A percentile compares a stretch with the other conserved stretches of the same genome.
Evolutionary conservation across 2,329 filamentous ascomycete species (phyloP).

Genomic region (Penicillium sp.): DNA sequence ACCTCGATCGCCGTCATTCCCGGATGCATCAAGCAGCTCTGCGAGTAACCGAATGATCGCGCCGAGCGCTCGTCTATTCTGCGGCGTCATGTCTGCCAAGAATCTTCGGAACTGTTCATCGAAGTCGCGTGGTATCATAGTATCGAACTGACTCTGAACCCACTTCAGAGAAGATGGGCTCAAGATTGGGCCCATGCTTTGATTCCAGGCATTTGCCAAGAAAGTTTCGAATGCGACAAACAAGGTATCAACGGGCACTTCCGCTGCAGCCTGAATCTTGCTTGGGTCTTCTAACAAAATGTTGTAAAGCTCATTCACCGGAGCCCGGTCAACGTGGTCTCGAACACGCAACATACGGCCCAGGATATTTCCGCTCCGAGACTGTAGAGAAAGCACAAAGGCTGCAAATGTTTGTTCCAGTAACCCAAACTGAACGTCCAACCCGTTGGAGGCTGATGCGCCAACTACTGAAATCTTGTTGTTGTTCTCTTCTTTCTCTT

Average conservation of each 20-base stretch:
- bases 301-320: conserved; percentile 89
- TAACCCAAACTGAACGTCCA: conserved; percentile 67
- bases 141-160: conserved; percentile 61
- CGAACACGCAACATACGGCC: conserved; percentile 74
- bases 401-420: conserved; percentile 84
- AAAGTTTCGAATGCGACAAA: conserved; percentile 96
- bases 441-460: conserved; percentile 52
- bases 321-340: conserved; percentile 69
- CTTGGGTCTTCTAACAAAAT: conserved; percentile 79
- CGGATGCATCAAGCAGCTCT: conserved; percentile 84
- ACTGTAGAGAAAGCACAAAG: conserved; percentile 78
- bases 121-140: conserved; percentile 48
- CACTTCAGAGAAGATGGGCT: conserved; percentile 69
- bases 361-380: conserved; percentile 82
- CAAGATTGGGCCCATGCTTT: conserved; percentile 84
- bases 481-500: conserved; percentile 33
- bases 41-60: conserved; percentile 82
- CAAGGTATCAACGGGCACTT: conserved; percentile 78
- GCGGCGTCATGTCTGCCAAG: conserved; percentile 55
- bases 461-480: conserved; percentile 54
- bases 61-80: conserved; percentile 74
- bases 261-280: conserved; percentile 72
- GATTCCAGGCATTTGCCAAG: conserved; percentile 80
- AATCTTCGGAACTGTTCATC: conserved; percentile 59
- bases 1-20: conserved; percentile 87